Evolutionary conservation across 1,139 yeast species (phyloP).

Genomic region (Williopsis jadinii): DNA sequence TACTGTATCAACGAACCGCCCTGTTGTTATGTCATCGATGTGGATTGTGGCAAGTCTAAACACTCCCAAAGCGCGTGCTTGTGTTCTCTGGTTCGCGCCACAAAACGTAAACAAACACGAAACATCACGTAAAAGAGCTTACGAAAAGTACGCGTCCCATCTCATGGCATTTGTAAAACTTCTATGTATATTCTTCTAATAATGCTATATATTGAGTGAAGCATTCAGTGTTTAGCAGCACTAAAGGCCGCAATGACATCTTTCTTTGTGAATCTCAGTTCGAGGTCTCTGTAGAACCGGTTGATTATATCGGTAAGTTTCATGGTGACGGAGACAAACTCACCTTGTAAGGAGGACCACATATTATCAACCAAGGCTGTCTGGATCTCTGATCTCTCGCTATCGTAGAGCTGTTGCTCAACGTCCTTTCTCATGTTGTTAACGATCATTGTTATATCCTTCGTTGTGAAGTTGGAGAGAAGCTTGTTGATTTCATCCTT

Average conservation of each 20-base stretch:
- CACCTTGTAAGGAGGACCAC: conserved; percentile 47
- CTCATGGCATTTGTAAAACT: no score
- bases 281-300: conserved; percentile 36
- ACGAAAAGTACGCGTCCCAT: no score
- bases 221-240: conserved; percentile 13
- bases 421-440: conserved; percentile 50
- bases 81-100: no score
- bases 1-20: no score
- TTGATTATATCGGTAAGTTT: conserved; percentile 35
- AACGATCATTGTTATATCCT: conserved; percentile 52
- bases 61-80: no score
- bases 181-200: no score
- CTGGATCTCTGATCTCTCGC: conserved; percentile 21
- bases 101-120: neutral
- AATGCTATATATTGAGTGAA: neutral
- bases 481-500: conserved; percentile 52
- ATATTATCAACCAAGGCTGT: conserved; percentile 36
- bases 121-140: no score
- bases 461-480: conserved; percentile 46
- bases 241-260: conserved; percentile 38
- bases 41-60: no score
- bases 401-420: conserved; percentile 49
- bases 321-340: conserved; percentile 36
- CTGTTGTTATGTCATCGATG: no score
- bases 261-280: conserved; percentile 33